Conservation (phyloP, 148 eudicot genomes). For the Silene uniflora region DNA sequence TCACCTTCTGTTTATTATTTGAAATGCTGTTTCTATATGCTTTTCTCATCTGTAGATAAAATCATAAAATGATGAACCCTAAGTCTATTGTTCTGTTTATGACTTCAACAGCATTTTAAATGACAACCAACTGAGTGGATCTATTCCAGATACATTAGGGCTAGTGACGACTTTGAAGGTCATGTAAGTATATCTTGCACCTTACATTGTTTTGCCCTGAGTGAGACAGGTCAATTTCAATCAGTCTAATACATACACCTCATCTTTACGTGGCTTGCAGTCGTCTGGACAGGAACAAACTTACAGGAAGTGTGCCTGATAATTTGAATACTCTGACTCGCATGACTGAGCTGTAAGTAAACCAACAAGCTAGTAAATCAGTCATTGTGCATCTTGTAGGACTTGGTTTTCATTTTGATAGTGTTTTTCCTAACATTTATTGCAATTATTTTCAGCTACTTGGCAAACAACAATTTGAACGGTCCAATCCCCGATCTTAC, state of each 20-base stretch:
- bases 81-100: slow-evolving; percentile 1
- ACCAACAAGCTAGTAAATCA: neutral
- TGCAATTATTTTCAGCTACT: slow-evolving; percentile 25
- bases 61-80: neutral
- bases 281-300: slow-evolving; percentile 32
- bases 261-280: slow-evolving; percentile 20
- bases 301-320: slow-evolving; percentile 26
- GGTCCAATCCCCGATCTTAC: slow-evolving; percentile 31
- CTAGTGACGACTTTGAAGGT: slow-evolving; percentile 25
- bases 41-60: neutral
- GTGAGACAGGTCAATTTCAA: neutral
- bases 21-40: neutral
- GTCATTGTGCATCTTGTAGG: neutral
- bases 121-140: slow-evolving; percentile 30
- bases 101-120: slow-evolving; percentile 25
- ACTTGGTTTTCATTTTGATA: neutral
- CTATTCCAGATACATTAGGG: slow-evolving; percentile 31
- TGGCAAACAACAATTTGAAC: slow-evolving; percentile 29
- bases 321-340: slow-evolving; percentile 22
- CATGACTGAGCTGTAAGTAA: slow-evolving; percentile 32
- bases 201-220: neutral
- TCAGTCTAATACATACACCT: neutral
- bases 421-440: neutral
- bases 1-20: neutral
- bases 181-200: slow-evolving; percentile 28